Conservation (phyloP, 2,329 filamentous ascomycete species). For the Nemania abortiva region DNA sequence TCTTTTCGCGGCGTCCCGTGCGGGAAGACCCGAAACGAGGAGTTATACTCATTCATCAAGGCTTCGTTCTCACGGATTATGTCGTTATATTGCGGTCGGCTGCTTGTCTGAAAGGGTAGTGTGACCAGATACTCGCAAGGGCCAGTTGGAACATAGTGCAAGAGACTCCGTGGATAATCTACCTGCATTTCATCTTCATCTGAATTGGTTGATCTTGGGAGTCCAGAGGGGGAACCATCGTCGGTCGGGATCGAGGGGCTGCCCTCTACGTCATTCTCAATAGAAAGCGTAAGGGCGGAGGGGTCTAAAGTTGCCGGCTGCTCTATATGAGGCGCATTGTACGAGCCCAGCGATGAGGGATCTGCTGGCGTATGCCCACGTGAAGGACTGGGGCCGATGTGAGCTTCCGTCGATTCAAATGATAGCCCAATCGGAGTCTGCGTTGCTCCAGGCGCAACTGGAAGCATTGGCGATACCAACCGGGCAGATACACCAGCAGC, state of each 20-base stretch:
- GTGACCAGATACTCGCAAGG: slow-evolving; percentile 65
- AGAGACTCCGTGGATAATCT: slow-evolving; percentile 43
- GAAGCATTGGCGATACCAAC: slow-evolving; percentile 28
- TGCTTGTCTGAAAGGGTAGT: slow-evolving; percentile 66
- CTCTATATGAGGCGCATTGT: slow-evolving; percentile 41
- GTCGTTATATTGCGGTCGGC: slow-evolving; percentile 65
- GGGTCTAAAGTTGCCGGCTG: slow-evolving; percentile 50
- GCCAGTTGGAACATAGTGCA: slow-evolving; percentile 48
- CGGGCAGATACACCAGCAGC: slow-evolving; percentile 7
- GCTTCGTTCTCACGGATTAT: slow-evolving; percentile 59
- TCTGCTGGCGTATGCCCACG: slow-evolving; percentile 28
- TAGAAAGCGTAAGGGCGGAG: slow-evolving; percentile 49
- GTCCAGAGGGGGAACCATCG: slow-evolving; percentile 38
- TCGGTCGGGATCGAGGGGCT: slow-evolving; percentile 48
- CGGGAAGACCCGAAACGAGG: slow-evolving; percentile 57
- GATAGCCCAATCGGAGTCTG: slow-evolving; percentile 27
- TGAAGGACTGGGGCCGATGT: background rate
- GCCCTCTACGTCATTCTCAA: slow-evolving; percentile 47
- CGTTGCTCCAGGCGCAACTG: slow-evolving; percentile 33
- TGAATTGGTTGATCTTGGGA: slow-evolving; percentile 24
- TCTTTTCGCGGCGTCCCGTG: slow-evolving; percentile 55
- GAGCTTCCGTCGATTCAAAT: slow-evolving; percentile 11
- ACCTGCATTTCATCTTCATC: slow-evolving; percentile 39
- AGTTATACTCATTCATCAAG: slow-evolving; percentile 60
- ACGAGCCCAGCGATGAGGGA: slow-evolving; percentile 32